Percentiles rank a stretch among this genome's conserved stretches.
Evolutionary conservation across 2,329 filamentous ascomycete genomes (phyloP).

Genomic region (Apiospora saccharicola): DNA sequence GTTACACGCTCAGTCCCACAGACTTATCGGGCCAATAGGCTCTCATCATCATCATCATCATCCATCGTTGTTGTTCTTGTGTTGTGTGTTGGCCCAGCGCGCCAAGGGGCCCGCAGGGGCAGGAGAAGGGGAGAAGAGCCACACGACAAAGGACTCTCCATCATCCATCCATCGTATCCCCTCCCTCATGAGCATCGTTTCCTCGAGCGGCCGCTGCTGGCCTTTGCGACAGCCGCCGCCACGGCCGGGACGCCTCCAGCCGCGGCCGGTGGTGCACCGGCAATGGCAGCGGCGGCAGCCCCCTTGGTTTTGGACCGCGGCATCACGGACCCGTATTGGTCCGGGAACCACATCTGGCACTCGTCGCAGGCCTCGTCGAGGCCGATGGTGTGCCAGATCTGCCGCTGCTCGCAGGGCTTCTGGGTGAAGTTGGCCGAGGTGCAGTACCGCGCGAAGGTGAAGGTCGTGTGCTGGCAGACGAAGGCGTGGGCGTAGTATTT

Average conservation of each 20-base stretch:
- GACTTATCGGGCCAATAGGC: background rate
- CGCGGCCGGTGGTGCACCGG: background rate
- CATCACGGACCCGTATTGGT: slow-evolving; percentile 26
- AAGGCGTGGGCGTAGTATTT: slow-evolving; percentile 49
- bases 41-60: background rate
- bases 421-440: slow-evolving; percentile 45
- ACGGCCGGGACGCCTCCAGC: background rate
- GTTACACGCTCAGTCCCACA: background rate
- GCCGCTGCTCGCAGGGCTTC: slow-evolving; percentile 43
- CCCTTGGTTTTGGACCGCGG: background rate
- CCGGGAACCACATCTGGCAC: slow-evolving; percentile 42
- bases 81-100: background rate
- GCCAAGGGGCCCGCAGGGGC: background rate
- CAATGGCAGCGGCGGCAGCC: background rate
- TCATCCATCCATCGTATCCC: no score
- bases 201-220: background rate
- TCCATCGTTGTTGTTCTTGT: background rate
- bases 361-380: slow-evolving; percentile 47
- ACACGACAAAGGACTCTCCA: no score
- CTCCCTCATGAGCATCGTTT: background rate
- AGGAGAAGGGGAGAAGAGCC: no score
- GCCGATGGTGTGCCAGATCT: slow-evolving; percentile 47
- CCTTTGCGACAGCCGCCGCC: background rate
- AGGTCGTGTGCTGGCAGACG: slow-evolving; percentile 44
- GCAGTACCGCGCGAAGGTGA: slow-evolving; percentile 47